A percentile compares a stretch with the other conserved stretches of the same genome.
These are phyloP conservation scores for Begonia masoniana DNA, from an alignment of 306 rosid genomes.

Conservation along the genomic window DNA sequence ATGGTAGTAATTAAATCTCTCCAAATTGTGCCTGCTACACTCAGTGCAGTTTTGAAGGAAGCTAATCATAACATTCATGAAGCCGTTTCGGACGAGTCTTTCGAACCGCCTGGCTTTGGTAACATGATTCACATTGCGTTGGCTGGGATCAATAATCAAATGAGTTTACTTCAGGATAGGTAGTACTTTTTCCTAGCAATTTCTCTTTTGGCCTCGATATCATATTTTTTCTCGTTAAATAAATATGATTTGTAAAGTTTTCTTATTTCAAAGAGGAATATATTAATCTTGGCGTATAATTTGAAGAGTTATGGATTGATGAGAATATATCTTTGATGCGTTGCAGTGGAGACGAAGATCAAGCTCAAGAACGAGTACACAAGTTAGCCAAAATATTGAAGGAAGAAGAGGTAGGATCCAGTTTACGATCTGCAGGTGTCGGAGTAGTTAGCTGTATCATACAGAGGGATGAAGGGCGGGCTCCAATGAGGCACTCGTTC, in stretches of 20 bases:
- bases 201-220: neutral
- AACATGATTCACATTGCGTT: slow-evolving; percentile 95
- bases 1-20: slow-evolving; percentile 84
- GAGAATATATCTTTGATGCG: slow-evolving; percentile 15
- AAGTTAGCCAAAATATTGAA: slow-evolving; percentile 84
- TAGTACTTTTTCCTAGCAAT: slow-evolving; percentile 11
- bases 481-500: slow-evolving; percentile 99
- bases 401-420: slow-evolving; percentile 68
- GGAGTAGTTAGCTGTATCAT: slow-evolving; percentile 87
- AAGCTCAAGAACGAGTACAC: slow-evolving; percentile 89
- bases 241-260: no score
- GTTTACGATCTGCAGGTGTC: slow-evolving; percentile 60
- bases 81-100: slow-evolving; percentile 32
- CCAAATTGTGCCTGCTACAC: slow-evolving; percentile 70
- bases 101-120: slow-evolving; percentile 41
- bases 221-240: no score
- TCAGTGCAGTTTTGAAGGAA: slow-evolving; percentile 68
- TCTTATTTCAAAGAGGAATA: no score
- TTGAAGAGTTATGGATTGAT: no score
- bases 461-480: slow-evolving; percentile 97
- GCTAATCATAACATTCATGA: slow-evolving; percentile 41
- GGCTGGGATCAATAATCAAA: slow-evolving; percentile 86
- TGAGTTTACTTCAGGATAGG: slow-evolving; percentile 99
- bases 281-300: no score
- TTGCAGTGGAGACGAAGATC: slow-evolving; percentile 95